Percentiles rank a stretch among this genome's conserved stretches.
phyloP scores from a whole-genome alignment of 768 basidiomycete genomes.

The Collybiopsis luxurians region DNA sequence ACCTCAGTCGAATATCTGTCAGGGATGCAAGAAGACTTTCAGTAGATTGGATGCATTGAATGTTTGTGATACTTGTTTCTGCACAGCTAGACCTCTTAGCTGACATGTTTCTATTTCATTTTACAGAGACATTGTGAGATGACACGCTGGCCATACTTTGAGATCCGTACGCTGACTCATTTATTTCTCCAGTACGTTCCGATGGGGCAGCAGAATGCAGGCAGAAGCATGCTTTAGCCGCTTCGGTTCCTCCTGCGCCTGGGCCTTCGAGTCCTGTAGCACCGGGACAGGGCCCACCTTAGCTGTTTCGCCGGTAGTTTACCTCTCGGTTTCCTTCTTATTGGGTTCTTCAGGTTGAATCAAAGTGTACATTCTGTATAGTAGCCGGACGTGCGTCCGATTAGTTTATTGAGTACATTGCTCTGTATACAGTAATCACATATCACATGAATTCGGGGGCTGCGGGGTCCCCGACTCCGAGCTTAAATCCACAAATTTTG shows the following conservation, averaged over 20 bases:
- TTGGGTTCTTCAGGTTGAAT: slow-evolving; percentile 1
- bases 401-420: neutral
- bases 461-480: neutral
- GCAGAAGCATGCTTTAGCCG: slow-evolving; percentile 23
- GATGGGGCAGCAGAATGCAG: slow-evolving; percentile 83
- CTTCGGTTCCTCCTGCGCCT: neutral
- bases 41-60: slow-evolving; percentile 92
- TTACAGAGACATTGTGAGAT: slow-evolving; percentile 74
- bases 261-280: no score
- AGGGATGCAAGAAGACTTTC: slow-evolving; percentile 93
- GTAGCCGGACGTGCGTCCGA: no score
- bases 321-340: neutral
- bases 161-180: slow-evolving; percentile 24
- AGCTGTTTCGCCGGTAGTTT: neutral
- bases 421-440: no score
- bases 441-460: slow-evolving; percentile 7
- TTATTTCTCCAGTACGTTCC: slow-evolving; percentile 60
- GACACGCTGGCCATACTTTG: slow-evolving; percentile 12
- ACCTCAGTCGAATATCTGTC: slow-evolving; percentile 81
- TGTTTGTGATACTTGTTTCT: slow-evolving; percentile 43
- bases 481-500: neutral
- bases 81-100: no score
- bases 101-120: slow-evolving; percentile 17
- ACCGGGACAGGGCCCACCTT: no score
- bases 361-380: neutral